A percentile compares a stretch with the other conserved stretches of the same genome.
These are phyloP conservation scores for Fusarium domesticum DNA, from an alignment of 2,329 filamentous ascomycete species.

Conservation along the genomic window DNA sequence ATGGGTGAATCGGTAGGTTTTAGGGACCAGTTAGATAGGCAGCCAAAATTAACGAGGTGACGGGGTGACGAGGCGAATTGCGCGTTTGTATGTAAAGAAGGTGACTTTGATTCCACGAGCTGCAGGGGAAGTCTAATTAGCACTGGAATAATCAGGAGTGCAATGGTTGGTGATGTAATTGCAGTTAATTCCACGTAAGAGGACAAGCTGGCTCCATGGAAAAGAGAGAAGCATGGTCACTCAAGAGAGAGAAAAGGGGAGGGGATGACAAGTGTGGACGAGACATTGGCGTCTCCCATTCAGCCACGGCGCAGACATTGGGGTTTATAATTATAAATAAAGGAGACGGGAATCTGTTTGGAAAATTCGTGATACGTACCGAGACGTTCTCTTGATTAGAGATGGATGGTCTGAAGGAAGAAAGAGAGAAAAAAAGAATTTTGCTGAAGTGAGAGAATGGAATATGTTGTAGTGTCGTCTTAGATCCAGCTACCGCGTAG, in stretches of 20 bases:
- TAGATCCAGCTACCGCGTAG: too few species aligned
- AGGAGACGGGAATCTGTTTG: too few species aligned
- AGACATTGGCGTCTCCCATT: not conserved
- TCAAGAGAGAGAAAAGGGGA: constrained; percentile 5
- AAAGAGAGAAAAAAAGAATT: too few species aligned
- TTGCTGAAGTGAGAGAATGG: constrained; percentile 20
- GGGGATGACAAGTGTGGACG: not conserved
- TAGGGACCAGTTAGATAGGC: constrained; percentile 21
- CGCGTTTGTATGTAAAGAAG: constrained; percentile 21
- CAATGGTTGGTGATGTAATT: constrained; percentile 4
- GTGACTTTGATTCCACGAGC: constrained; percentile 17
- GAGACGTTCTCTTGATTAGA: not conserved
- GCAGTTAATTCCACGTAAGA: constrained; percentile 2
- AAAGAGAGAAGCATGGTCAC: constrained; percentile 11
- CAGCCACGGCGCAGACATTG: not conserved
- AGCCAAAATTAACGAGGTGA: constrained; percentile 25
- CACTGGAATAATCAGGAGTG: constrained; percentile 3
- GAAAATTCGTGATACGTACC: constrained; percentile 3
- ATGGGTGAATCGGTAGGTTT: constrained; percentile 11
- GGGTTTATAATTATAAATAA: too few species aligned
- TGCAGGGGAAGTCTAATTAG: constrained; percentile 12
- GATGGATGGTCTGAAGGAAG: too few species aligned
- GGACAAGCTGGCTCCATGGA: constrained; percentile 27
- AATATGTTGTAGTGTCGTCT: constrained; percentile 8
- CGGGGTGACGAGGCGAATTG: constrained; percentile 22